These are phyloP conservation scores for Nothophaeocryptopus gaeumannii DNA, from an alignment of 2,329 filamentous ascomycete genomes.

Conservation along the genomic window DNA sequence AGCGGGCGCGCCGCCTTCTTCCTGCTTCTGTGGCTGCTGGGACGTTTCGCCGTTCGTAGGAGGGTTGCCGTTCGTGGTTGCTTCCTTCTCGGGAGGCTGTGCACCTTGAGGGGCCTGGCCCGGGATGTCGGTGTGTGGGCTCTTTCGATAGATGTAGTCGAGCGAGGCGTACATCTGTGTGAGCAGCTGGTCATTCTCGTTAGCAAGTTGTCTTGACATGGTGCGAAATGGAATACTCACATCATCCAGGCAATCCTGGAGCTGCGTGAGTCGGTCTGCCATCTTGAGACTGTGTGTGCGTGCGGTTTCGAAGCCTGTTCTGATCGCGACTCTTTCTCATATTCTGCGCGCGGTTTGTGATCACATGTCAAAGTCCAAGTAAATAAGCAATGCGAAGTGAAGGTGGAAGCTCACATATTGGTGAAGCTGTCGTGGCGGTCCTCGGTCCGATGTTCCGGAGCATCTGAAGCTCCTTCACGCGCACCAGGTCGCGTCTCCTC, in stretches of 20 bases:
- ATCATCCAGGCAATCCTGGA: conserved; percentile 82
- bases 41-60: neutral
- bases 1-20: conserved; percentile 3
- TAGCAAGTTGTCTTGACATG: conserved; percentile 5
- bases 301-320: too few species aligned
- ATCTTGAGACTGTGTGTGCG: conserved; percentile 11
- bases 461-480: neutral
- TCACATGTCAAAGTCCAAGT: too few species aligned
- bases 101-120: conserved; percentile 41
- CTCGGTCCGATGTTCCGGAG: too few species aligned
- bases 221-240: conserved; percentile 43
- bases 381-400: too few species aligned
- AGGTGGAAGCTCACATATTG: too few species aligned
- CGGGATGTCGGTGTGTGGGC: conserved; percentile 42
- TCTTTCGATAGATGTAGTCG: conserved; percentile 43
- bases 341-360: too few species aligned
- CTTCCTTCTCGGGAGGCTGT: conserved; percentile 6
- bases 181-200: conserved; percentile 37
- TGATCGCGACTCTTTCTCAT: too few species aligned
- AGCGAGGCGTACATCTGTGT: conserved; percentile 49
- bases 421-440: too few species aligned
- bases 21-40: conserved; percentile 9
- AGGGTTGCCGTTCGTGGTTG: conserved; percentile 17
- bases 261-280: conserved; percentile 70
- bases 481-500: neutral